A percentile compares a stretch with the other conserved stretches of the same genome.
phyloP scores from a whole-genome alignment of 2,329 filamentous ascomycete species.

The Malbranchea cinnamomea region DNA sequence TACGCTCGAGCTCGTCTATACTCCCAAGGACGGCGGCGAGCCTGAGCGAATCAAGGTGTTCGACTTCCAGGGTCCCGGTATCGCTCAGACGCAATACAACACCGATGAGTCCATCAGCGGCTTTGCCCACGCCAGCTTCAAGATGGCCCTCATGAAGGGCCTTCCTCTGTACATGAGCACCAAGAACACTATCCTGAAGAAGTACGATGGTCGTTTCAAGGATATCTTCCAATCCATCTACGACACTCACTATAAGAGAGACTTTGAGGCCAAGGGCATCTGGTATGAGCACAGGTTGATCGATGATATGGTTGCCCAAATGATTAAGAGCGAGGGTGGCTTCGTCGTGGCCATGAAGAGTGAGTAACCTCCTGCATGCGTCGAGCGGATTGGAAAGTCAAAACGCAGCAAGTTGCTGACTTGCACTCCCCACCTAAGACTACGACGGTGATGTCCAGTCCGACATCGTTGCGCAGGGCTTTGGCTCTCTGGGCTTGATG shows the following conservation, averaged over 20 bases:
- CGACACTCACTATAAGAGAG: constrained; percentile 68
- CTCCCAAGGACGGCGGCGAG: constrained; percentile 54
- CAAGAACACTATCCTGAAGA: constrained; percentile 99
- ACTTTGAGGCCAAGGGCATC: constrained; percentile 82
- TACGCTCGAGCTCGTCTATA: constrained; percentile 90
- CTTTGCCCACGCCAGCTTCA: constrained; percentile 93
- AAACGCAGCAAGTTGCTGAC: background rate
- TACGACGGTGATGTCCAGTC: constrained; percentile 99
- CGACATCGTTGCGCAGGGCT: constrained; percentile 95
- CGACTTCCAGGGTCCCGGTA: constrained; percentile 72
- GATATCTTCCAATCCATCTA: constrained; percentile 98
- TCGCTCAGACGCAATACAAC: constrained; percentile 96
- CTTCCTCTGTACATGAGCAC: constrained; percentile 99
- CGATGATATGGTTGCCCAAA: constrained; percentile 99
- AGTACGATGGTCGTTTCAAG: constrained; percentile 97
- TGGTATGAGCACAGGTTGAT: constrained; percentile 99
- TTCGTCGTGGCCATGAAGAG: constrained; percentile 98
- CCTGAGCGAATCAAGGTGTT: constrained; percentile 80
- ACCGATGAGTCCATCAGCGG: constrained; percentile 88
- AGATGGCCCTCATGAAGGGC: constrained; percentile 74
- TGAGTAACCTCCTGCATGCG: constrained; percentile 38
- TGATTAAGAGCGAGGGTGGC: constrained; percentile 96
- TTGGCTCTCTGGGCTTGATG: constrained; percentile 96
- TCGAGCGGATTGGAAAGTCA: background rate
- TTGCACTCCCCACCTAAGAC: constrained; percentile 34